phyloP scores from a whole-genome alignment of 164 flowering plant species.

The Berberis vulgaris region DNA sequence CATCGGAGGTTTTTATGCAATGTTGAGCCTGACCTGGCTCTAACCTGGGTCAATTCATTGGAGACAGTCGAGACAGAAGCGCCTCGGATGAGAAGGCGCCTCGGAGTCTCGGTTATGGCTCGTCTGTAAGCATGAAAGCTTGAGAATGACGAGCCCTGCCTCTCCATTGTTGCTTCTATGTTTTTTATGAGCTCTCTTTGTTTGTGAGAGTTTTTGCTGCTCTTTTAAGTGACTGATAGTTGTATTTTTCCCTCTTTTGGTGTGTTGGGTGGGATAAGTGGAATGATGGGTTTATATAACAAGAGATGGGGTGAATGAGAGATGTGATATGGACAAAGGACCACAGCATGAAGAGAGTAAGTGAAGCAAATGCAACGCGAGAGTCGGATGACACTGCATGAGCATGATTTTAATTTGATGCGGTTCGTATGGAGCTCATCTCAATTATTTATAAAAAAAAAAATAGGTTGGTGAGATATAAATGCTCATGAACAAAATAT shows the following conservation, averaged over 20 bases:
- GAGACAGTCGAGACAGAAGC: not conserved
- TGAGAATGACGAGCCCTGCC: not conserved
- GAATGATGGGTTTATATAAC: not conserved
- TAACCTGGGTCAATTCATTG: conserved; percentile 40
- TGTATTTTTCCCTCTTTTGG: not conserved
- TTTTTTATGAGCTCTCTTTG: not conserved
- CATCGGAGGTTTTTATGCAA: conserved; percentile 56
- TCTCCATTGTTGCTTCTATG: not conserved
- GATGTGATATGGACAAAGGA: too few species aligned
- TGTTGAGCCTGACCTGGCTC: conserved; percentile 51
- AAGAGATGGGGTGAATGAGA: too few species aligned
- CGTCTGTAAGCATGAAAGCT: not conserved
- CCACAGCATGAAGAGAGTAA: too few species aligned
- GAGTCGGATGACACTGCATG: too few species aligned
- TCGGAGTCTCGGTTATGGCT: not conserved
- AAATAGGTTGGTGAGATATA: too few species aligned
- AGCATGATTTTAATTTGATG: too few species aligned
- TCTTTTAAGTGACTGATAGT: too few species aligned
- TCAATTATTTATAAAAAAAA: too few species aligned
- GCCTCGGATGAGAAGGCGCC: not conserved
- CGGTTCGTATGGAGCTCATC: too few species aligned
- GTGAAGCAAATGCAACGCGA: too few species aligned
- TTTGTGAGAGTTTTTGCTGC: too few species aligned
- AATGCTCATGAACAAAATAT: too few species aligned
- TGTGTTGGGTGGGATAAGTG: not conserved